These are phyloP conservation scores for Talaromyces funiculosus DNA, from an alignment of 2,329 filamentous ascomycete genomes.

Conservation along the genomic window DNA sequence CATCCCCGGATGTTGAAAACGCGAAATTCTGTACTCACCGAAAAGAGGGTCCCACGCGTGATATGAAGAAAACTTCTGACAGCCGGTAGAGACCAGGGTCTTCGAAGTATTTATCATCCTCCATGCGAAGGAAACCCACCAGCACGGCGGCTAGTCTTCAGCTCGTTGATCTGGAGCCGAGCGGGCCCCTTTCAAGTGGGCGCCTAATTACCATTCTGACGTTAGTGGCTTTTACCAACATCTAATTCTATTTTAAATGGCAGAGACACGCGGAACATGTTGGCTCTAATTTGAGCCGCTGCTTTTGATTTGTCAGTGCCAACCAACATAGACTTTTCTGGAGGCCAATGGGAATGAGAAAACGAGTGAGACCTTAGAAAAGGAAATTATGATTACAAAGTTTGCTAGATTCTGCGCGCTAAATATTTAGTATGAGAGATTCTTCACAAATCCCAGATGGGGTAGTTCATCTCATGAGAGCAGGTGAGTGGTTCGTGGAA, in stretches of 20 bases:
- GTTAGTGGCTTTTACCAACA: neutral
- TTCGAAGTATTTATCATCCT: neutral
- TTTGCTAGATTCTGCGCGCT: neutral
- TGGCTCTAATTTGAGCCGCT: neutral
- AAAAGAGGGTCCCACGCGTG: neutral
- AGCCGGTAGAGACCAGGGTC: neutral
- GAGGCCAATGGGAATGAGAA: neutral
- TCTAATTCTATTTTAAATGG: neutral
- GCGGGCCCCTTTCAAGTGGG: neutral
- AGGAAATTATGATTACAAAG: too few relatives aligned
- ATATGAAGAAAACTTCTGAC: neutral
- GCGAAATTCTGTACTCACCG: neutral
- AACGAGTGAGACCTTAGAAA: too few relatives aligned
- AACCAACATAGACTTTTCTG: neutral
- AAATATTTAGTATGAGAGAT: too few relatives aligned
- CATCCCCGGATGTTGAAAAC: neutral
- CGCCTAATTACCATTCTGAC: neutral
- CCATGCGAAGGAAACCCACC: neutral
- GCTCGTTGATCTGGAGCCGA: neutral
- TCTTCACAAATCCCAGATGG: too few relatives aligned
- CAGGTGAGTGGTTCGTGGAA: too few relatives aligned
- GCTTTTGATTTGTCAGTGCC: neutral
- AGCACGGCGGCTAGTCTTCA: neutral
- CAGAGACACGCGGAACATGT: neutral
- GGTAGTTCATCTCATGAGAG: too few relatives aligned